Percentiles rank a stretch among this genome's conserved stretches.
Evolutionary conservation across 2,329 filamentous ascomycete genomes (phyloP).

Genomic region (Leptographium procerum): DNA sequence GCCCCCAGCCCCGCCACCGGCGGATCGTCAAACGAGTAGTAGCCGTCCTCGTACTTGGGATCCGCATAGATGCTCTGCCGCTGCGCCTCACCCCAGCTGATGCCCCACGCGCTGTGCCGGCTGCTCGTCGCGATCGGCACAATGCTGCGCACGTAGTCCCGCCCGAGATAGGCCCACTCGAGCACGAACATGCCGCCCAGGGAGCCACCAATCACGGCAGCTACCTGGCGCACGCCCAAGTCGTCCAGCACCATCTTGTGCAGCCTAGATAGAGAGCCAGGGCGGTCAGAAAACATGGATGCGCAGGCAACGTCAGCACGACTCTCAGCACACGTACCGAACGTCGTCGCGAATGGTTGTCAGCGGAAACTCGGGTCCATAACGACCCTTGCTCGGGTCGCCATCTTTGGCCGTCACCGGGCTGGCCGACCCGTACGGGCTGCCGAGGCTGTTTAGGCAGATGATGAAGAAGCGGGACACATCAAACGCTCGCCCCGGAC

Average conservation of each 20-base stretch:
- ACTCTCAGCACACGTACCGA: conserved; percentile 46
- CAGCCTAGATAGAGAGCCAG: conserved; percentile 37
- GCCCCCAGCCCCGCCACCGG: conserved; percentile 80
- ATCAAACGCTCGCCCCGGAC: conserved; percentile 69
- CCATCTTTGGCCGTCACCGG: conserved; percentile 83
- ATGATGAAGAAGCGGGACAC: conserved; percentile 74
- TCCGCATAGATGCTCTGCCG: conserved; percentile 93
- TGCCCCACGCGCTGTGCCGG: conserved; percentile 78
- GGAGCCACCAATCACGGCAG: conserved; percentile 70
- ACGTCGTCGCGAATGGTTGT: conserved; percentile 95
- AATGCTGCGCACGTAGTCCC: conserved; percentile 68
- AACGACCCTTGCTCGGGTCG: conserved; percentile 59
- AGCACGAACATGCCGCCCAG: conserved; percentile 87
- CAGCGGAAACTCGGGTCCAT: conserved; percentile 91
- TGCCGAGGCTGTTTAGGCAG: conserved; percentile 77
- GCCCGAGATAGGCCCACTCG: conserved; percentile 85
- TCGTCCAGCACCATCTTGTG: conserved; percentile 74
- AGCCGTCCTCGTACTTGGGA: conserved; percentile 95
- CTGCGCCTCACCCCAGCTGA: conserved; percentile 83
- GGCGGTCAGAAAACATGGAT: neutral
- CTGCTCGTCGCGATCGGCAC: conserved; percentile 79
- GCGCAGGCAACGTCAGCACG: neutral
- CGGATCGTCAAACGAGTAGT: conserved; percentile 80
- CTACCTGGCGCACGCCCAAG: conserved; percentile 65
- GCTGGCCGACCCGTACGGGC: conserved; percentile 78